Base-by-base conservation (phyloP, 495 filamentous ascomycete species). In the Rusavskia elegans region DNA sequence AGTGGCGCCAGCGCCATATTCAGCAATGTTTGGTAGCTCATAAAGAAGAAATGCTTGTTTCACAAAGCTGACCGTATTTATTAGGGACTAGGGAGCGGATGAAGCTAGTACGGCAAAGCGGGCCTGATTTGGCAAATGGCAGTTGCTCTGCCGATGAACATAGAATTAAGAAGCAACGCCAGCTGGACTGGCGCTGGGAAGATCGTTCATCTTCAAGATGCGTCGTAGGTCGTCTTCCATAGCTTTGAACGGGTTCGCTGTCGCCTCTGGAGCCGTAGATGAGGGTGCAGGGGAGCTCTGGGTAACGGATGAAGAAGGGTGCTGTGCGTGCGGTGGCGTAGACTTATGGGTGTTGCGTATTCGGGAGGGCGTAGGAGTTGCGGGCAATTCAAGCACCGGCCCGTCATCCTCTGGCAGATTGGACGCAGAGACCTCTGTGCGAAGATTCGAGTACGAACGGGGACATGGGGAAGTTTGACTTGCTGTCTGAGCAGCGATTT, bases 181-280 rank as follows among this genome's bases (percentile, higher is more conserved):
- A 36, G 58, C 45, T 35, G 62, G 55, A 38, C 48, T 49, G 29
- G 55, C 55, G 48, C 53, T 57, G 21, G 35, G 20, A 37, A 58
- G 38, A 25, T 61, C 63, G 56, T 71, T 66, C 53, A 78, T 59
- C 53, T 77, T 76, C 63, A 78, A 57, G 38, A 77, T 71, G 19
- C 72, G 64, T n/a, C 72, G 70, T 40, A 78, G 55, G 62, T 77
- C 71, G 59, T 76, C 71, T 60, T 77, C 75, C 54, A 78, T 74
- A 38, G 68, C 62, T 58, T 72, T 70, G n/a, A 48, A 51, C 1
- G 53, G 48, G 36, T 9, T 49, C 6, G 45, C 13, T 35, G 29
- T 29, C 19, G 29, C 9, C 14, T 29, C 44, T 29, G 23, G 23
- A 25, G 19, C 23, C 48, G 30, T 29, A 36, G 32, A 39, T 37